Conservation (phyloP, 2,329 filamentous ascomycete genomes). For the Fusarium sambucinum region DNA sequence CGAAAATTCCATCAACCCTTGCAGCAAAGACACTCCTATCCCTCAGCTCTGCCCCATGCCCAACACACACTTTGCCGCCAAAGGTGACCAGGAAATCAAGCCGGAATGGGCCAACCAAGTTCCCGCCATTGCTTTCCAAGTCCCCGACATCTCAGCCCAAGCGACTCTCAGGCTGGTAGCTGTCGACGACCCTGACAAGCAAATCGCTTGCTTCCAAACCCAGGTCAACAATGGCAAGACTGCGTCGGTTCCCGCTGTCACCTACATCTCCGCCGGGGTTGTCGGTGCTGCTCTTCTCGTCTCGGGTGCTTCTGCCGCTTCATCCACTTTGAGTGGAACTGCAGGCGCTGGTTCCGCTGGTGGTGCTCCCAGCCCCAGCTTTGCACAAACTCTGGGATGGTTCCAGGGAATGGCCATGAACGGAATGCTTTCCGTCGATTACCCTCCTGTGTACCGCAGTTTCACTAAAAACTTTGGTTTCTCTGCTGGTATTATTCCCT, state of each 20-base stretch:
- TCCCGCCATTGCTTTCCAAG: constrained; percentile 86
- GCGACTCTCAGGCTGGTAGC: constrained; percentile 82
- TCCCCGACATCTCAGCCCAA: constrained; percentile 90
- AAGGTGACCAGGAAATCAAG: constrained; percentile 79
- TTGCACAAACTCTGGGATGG: constrained; percentile 86
- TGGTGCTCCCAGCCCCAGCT: constrained; percentile 80
- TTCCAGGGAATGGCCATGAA: constrained; percentile 96
- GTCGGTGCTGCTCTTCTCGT: constrained; percentile 85
- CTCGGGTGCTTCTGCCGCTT: constrained; percentile 77
- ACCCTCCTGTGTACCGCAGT: constrained; percentile 87
- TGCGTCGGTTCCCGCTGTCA: constrained; percentile 77
- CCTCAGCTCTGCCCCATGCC: constrained; percentile 87
- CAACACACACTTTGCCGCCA: constrained; percentile 77
- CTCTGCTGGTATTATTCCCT: constrained; percentile 85
- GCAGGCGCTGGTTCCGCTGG: constrained; percentile 68
- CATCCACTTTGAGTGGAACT: constrained; percentile 66
- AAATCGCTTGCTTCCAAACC: constrained; percentile 86
- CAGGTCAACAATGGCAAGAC: constrained; percentile 90
- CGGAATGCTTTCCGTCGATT: constrained; percentile 92
- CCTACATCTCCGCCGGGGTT: constrained; percentile 85
- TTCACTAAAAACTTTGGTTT: constrained; percentile 96
- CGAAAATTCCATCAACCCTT: constrained; percentile 85
- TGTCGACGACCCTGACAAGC: constrained; percentile 64
- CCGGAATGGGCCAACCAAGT: constrained; percentile 78
- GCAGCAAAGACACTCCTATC: constrained; percentile 74